These are phyloP conservation scores for Trametes sanguinea DNA, from an alignment of 768 basidiomycete genomes.

Conservation along the genomic window DNA sequence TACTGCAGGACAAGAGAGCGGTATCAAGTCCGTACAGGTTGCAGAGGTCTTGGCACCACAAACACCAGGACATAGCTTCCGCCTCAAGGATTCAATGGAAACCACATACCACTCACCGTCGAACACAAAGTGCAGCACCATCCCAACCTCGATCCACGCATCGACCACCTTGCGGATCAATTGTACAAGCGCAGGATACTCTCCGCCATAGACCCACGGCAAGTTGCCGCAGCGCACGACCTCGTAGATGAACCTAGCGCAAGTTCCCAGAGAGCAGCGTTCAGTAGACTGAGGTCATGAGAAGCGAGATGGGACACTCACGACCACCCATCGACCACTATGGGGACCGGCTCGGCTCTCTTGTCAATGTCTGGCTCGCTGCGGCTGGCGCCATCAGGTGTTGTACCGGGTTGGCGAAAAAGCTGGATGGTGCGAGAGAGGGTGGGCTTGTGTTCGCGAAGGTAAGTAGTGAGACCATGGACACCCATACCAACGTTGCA, in stretches of 20 bases:
- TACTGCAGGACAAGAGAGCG: no score
- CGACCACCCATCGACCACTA: slow-evolving; percentile 89
- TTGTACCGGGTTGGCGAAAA: neutral
- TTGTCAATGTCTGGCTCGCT: slow-evolving; percentile 1
- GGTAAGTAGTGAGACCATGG: slow-evolving; percentile 53
- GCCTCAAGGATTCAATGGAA: neutral
- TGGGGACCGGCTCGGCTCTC: slow-evolving; percentile 35
- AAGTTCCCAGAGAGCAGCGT: slow-evolving; percentile 15
- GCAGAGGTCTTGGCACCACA: no score
- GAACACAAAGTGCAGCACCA: slow-evolving; percentile 75
- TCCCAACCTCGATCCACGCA: slow-evolving; percentile 69
- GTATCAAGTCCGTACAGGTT: no score
- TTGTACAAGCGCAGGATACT: slow-evolving; percentile 60
- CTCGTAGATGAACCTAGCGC: slow-evolving; percentile 71
- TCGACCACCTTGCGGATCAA: slow-evolving; percentile 52
- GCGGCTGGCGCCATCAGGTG: neutral
- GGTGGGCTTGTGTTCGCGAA: slow-evolving; percentile 46
- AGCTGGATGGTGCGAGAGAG: slow-evolving; percentile 43
- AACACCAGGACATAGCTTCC: no score
- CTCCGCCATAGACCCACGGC: slow-evolving; percentile 87
- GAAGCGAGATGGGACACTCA: slow-evolving; percentile 46
- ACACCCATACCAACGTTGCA: slow-evolving; percentile 44
- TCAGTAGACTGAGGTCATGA: slow-evolving; percentile 7
- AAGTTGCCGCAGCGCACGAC: slow-evolving; percentile 59
- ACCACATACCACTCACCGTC: slow-evolving; percentile 57